Evolutionary conservation across 2,329 filamentous ascomycete genomes (phyloP).

Genomic region (Apiospora phragmitis): DNA sequence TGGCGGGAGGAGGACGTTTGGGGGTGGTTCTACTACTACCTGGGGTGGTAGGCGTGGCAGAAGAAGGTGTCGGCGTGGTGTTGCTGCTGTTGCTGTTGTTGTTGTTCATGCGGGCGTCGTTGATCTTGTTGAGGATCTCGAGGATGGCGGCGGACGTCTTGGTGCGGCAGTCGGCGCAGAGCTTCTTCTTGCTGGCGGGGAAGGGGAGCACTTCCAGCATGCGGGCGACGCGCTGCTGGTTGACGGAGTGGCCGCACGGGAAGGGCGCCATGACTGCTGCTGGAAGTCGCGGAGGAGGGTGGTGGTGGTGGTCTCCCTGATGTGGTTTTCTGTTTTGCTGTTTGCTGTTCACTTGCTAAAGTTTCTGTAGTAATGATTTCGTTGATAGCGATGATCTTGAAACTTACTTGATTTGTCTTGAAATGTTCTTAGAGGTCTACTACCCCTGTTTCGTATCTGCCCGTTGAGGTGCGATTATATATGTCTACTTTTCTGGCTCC

Average conservation of each 20-base stretch:
- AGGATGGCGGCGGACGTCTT: constrained; percentile 5
- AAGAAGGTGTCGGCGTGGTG: not conserved
- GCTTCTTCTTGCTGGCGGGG: constrained; percentile 10
- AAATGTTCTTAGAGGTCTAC: not conserved
- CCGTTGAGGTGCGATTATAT: not conserved
- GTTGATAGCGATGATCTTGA: not conserved
- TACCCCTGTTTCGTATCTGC: not conserved
- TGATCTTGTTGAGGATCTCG: not conserved
- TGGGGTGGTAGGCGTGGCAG: not conserved
- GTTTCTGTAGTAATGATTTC: not conserved
- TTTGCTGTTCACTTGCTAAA: not conserved
- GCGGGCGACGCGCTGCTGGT: constrained; percentile 6
- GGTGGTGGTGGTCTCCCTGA: not conserved
- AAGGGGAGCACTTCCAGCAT: not conserved
- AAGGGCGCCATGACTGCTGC: not conserved
- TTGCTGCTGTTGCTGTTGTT: not conserved
- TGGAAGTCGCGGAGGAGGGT: not conserved
- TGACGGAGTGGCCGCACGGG: not conserved
- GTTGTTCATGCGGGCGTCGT: not conserved
- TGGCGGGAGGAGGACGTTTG: not conserved
- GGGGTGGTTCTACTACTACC: not conserved
- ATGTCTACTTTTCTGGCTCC: not conserved
- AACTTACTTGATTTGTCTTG: not conserved
- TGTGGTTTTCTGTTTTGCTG: not conserved
- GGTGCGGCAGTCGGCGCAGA: constrained; percentile 13